A percentile compares a stretch with the other conserved stretches of the same genome.
Evolutionary conservation across 1,284 basidiomycete species (phyloP).

Genomic region (Cronartium quercuum): DNA sequence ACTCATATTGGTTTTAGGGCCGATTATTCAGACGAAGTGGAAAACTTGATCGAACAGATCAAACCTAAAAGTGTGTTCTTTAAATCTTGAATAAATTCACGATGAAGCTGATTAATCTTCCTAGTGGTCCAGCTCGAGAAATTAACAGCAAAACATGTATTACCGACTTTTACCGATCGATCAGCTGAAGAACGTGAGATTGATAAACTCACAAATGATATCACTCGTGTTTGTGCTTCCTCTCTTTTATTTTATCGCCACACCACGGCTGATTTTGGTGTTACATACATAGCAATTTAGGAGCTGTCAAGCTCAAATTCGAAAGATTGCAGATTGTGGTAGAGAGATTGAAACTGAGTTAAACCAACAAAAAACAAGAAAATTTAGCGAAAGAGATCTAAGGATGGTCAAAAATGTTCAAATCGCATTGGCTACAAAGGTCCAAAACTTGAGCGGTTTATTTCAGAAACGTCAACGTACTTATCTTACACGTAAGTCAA

Average conservation of each 20-base stretch:
- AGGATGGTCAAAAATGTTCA: constrained; percentile 87
- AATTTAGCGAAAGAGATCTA: constrained; percentile 54
- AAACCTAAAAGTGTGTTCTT: constrained; percentile 68
- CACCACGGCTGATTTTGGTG: not conserved
- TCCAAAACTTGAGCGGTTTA: constrained; percentile 84
- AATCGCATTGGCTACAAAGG: constrained; percentile 82
- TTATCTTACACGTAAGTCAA: constrained; percentile 86
- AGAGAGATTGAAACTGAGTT: constrained; percentile 1
- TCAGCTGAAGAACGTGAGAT: constrained; percentile 89
- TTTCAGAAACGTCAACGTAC: constrained; percentile 96
- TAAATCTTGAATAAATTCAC: not conserved
- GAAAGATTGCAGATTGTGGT: constrained; percentile 28
- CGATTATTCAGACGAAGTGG: constrained; percentile 79
- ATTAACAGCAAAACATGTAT: constrained; percentile 87
- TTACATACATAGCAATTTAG: constrained; percentile 16
- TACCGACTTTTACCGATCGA: constrained; percentile 93
- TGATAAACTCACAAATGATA: constrained; percentile 72
- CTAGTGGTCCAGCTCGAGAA: constrained; percentile 75
- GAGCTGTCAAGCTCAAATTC: constrained; percentile 24
- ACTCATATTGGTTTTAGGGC: constrained; percentile 59
- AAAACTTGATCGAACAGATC: constrained; percentile 64
- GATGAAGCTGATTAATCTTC: constrained; percentile 37
- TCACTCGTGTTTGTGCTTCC: constrained; percentile 62
- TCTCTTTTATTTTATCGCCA: not conserved
- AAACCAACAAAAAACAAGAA: constrained; percentile 47